Conservation (phyloP, 331 rosid genomes). For the Quercus phellos region DNA sequence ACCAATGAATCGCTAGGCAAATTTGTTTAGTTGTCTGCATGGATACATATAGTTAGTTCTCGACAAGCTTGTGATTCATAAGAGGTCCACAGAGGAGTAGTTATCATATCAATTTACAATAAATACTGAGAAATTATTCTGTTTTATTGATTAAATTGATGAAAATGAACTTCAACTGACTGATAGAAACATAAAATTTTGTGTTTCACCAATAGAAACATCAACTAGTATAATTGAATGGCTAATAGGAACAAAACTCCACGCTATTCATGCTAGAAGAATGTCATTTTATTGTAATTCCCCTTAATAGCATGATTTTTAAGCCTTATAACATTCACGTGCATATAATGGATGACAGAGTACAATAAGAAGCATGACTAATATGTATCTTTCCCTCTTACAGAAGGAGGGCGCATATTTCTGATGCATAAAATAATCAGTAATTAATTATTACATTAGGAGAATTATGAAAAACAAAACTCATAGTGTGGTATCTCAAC, state of each 20-base stretch:
- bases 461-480: not conserved
- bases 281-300: not conserved
- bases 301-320: not conserved
- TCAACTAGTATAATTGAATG: not conserved
- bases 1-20: not conserved
- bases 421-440: too few relatives aligned
- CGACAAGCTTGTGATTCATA: not conserved
- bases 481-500: conserved; percentile 14
- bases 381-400: too few relatives aligned
- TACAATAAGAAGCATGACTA: too few relatives aligned
- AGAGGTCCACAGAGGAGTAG: not conserved
- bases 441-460: too few relatives aligned
- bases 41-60: not conserved
- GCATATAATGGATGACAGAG: not conserved
- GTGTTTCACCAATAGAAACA: conserved; percentile 1
- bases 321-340: not conserved
- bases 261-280: not conserved
- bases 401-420: too few relatives aligned
- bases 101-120: not conserved
- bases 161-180: conserved; percentile 18
- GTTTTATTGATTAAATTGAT: not conserved
- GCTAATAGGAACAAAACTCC: not conserved
- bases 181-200: conserved; percentile 8
- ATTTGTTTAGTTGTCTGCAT: not conserved
- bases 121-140: not conserved